phyloP scores from a whole-genome alignment of 129 eudicot genomes.

The Tagetes patula region DNA sequence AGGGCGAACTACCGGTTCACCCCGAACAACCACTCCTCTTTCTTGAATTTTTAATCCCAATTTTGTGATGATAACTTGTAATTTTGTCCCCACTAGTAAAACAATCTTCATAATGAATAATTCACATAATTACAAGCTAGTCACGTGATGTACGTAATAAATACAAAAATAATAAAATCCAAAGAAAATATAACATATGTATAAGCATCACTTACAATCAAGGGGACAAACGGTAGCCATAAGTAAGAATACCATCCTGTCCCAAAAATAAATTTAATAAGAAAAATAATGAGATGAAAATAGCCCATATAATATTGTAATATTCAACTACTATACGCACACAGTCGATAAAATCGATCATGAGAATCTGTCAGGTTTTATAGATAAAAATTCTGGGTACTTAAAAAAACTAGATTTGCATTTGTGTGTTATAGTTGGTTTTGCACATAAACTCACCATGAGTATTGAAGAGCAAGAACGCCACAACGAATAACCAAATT shows the following conservation, averaged over 20 bases:
- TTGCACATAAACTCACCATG: slow-evolving; percentile 35
- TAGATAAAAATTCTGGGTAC: too few relatives aligned
- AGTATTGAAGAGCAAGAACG: slow-evolving; percentile 49
- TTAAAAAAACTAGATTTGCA: too few relatives aligned
- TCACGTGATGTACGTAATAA: too few relatives aligned
- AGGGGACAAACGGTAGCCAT: slow-evolving; percentile 66
- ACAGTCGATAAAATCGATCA: too few relatives aligned
- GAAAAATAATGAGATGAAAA: too few relatives aligned
- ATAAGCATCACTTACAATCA: slow-evolving; percentile 61
- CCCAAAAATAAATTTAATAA: too few relatives aligned
- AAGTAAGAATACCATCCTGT: slow-evolving; percentile 57
- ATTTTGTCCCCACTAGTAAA: slow-evolving; percentile 52
- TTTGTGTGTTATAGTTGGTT: too few relatives aligned
- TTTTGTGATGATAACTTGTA: slow-evolving; percentile 65
- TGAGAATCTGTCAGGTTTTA: too few relatives aligned
- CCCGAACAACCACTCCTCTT: slow-evolving; percentile 49
- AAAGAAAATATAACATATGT: too few relatives aligned
- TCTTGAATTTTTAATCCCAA: slow-evolving; percentile 55
- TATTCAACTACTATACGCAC: too few relatives aligned
- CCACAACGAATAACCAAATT: slow-evolving; percentile 49
- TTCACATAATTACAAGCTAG: too few relatives aligned
- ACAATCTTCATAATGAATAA: slow-evolving; percentile 37
- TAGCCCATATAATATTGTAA: too few relatives aligned
- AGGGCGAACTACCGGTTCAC: slow-evolving; percentile 46
- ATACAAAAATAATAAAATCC: neutral